Evolutionary conservation across 192 early-diverging fungal species (phyloP), one percentile per base, ranked within the genome.

Genomic region (Phlyctochytrium bullatum): DNA sequence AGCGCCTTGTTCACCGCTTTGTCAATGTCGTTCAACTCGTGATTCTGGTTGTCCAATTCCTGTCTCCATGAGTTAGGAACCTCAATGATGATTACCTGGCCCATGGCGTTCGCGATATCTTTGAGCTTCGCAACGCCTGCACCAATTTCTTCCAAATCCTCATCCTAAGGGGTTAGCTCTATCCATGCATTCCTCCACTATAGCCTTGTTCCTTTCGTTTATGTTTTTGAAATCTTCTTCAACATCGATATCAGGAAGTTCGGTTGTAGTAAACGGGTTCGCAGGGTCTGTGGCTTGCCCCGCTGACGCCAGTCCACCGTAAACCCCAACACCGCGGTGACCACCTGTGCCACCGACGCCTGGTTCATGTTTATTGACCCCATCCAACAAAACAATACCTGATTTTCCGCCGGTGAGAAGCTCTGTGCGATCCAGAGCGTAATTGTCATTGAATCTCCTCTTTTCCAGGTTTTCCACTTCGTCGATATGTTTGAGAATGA

Each of bases 211-310:
- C 34, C 72, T 78, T 53, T 83, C 78, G 53, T 72, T 76, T 24
- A 87, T 83, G 33, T 66, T 32, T 61, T 83, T 83, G 25, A 87
- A 71, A 66, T 87, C 85, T 54, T 87, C 85, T 60, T 82, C 83
- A 2, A 83, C 83, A 53, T 87, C 85, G 62, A 87, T 87, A 66
- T 87, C 85, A n/a, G 83, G 80, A 51, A 87, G 64, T 31, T 87
- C 81, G 2, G 73, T 61, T 10, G 77, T 40, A 20, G 65, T 69
- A 56, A 78, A 86, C 12, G 81, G 81, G 62, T 86, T 79, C 30
- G 58, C 36, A n/a, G 51, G 62, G 23, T 67, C 66, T 6, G 40
- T 14, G 25, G 16, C 62, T 12, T 3, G 52, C n/a, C 12, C 54
- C 2, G 65, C 65, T 2, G 47, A 2, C 6, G 2, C 36, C 34